These are phyloP conservation scores for Entelexis paramagnoliae DNA, from an alignment of 1,139 yeast species.

Conservation along the genomic window DNA sequence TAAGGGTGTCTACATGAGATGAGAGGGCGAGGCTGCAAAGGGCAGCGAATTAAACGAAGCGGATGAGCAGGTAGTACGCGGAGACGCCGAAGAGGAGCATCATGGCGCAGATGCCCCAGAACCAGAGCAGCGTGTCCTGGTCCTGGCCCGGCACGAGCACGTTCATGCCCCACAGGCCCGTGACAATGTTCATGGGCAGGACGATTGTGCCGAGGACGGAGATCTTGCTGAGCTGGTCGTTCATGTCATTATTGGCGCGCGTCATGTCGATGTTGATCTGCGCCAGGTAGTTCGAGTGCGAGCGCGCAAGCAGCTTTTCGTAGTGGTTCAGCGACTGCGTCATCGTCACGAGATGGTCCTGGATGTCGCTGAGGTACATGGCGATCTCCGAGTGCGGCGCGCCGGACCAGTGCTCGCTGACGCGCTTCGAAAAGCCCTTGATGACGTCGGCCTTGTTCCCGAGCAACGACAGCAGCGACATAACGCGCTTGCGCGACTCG, in stretches of 20 bases:
- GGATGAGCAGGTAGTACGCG: conserved; percentile 29
- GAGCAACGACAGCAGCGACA: conserved; percentile 72
- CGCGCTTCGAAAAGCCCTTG: conserved; percentile 83
- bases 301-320: conserved; percentile 82
- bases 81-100: conserved; percentile 31
- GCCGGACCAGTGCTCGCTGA: conserved; percentile 71
- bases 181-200: conserved; percentile 82
- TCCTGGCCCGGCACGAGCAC: conserved; percentile 88
- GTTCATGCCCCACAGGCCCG: conserved; percentile 99
- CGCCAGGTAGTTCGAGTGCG: conserved; percentile 90
- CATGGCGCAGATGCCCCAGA: conserved; percentile 38
- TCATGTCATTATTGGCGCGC: conserved; percentile 91
- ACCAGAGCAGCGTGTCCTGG: conserved; percentile 65
- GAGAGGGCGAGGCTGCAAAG: no score
- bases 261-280: conserved; percentile 97
- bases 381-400: conserved; percentile 73
- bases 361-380: conserved; percentile 86
- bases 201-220: conserved; percentile 92
- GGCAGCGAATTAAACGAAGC: conserved; percentile 17
- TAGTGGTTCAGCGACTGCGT: conserved; percentile 88
- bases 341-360: conserved; percentile 80
- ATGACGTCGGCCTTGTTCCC: conserved; percentile 95
- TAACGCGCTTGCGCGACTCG: conserved; percentile 86
- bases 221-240: conserved; percentile 87
- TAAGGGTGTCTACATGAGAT: no score